These are phyloP conservation scores for Colletotrichum incanum DNA, from an alignment of 2,329 filamentous ascomycete genomes.

Conservation along the genomic window DNA sequence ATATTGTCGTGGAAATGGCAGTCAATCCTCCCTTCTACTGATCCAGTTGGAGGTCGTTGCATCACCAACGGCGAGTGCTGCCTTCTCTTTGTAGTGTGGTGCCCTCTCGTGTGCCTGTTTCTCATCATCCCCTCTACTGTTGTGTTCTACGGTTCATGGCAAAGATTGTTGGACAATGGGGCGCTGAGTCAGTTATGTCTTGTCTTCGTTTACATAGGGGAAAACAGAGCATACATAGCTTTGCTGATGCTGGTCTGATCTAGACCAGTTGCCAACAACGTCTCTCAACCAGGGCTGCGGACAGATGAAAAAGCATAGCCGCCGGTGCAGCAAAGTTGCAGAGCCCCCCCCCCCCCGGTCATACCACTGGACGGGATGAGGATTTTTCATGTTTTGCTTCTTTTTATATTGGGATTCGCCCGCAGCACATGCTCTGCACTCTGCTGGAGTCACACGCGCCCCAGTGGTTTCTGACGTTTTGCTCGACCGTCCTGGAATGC, in stretches of 20 bases:
- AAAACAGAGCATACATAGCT: neutral
- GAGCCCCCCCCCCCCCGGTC: neutral
- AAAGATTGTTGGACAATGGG: no score
- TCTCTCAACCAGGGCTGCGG: constrained; percentile 1
- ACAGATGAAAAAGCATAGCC: neutral
- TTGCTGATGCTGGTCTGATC: neutral
- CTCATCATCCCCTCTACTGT: neutral
- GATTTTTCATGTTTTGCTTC: constrained; percentile 7
- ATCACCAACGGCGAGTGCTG: neutral
- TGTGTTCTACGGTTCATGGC: neutral
- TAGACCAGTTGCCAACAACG: neutral
- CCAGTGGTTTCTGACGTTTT: constrained; percentile 33
- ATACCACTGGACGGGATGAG: neutral
- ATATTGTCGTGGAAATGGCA: neutral
- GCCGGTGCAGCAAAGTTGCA: constrained; percentile 9
- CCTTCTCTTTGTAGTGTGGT: neutral
- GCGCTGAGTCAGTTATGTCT: neutral
- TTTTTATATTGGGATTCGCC: constrained; percentile 21
- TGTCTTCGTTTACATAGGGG: neutral
- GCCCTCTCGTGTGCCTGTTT: neutral
- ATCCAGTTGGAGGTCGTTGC: neutral
- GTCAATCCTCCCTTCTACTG: neutral
- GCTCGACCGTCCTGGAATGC: constrained; percentile 25
- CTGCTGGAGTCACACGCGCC: constrained; percentile 16
- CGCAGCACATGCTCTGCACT: constrained; percentile 24